phyloP scores from a whole-genome alignment of 2,329 filamentous ascomycete species.

The Botrytis pseudocinerea region DNA sequence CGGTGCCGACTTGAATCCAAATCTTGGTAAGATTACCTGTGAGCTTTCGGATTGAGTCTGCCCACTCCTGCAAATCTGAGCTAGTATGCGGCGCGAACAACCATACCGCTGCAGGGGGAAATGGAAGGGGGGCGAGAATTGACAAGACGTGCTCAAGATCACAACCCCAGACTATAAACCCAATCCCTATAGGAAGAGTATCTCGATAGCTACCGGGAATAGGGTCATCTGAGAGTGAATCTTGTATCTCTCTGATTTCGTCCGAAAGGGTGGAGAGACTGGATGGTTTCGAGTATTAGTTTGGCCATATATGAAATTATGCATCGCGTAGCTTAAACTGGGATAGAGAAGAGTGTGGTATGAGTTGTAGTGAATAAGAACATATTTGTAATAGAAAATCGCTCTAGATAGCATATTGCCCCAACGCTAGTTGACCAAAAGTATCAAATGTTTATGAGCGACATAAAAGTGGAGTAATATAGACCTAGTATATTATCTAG shows the following conservation, averaged over 20 bases:
- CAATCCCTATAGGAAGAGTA: constrained; percentile 49
- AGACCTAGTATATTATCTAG: not conserved
- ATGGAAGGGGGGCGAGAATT: constrained; percentile 39
- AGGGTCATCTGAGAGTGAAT: constrained; percentile 22
- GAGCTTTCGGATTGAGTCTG: constrained; percentile 34
- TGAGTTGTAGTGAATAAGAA: constrained; percentile 26
- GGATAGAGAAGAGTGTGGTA: constrained; percentile 34
- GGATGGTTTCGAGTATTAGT: not conserved
- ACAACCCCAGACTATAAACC: constrained; percentile 50
- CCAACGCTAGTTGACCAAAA: not conserved
- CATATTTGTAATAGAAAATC: not conserved
- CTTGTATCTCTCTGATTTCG: constrained; percentile 19
- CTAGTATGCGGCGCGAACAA: constrained; percentile 46
- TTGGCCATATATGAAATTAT: not conserved
- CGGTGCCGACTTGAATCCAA: constrained; percentile 43
- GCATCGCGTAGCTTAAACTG: not conserved
- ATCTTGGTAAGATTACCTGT: constrained; percentile 36
- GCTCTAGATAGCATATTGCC: not conserved
- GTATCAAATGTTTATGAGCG: not conserved
- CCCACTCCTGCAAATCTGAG: constrained; percentile 39
- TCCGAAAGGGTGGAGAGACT: constrained; percentile 16
- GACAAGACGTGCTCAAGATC: constrained; percentile 41
- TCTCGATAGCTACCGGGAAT: constrained; percentile 23
- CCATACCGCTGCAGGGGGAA: constrained; percentile 47
- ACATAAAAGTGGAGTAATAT: not conserved